Evolutionary conservation across 1,284 basidiomycete species (phyloP).

Genomic region (Megacollybia platyphylla): DNA sequence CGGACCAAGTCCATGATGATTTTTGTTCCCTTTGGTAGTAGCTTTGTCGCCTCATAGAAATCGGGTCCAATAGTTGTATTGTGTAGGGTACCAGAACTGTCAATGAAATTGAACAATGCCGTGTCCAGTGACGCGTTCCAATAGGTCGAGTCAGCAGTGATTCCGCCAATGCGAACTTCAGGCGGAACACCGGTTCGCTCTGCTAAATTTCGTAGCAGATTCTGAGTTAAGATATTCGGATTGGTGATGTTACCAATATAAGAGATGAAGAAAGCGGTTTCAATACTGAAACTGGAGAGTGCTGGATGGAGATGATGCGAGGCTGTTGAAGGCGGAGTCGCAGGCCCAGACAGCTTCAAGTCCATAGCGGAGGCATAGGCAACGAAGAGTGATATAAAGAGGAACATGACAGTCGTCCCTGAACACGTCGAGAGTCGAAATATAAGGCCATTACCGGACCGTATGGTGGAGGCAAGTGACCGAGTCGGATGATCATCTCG

Average conservation of each 20-base stretch:
- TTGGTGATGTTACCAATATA: constrained; percentile 28
- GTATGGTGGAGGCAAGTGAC: background rate
- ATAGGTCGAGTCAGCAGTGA: constrained; percentile 37
- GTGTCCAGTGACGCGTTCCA: constrained; percentile 26
- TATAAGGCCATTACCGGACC: too few species aligned
- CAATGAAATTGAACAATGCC: constrained; percentile 30
- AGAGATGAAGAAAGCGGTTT: constrained; percentile 35
- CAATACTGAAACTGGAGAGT: constrained; percentile 37
- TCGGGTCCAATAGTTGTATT: constrained; percentile 36
- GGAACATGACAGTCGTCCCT: too few species aligned
- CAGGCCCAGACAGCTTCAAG: constrained; percentile 24
- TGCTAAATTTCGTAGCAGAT: constrained; percentile 29
- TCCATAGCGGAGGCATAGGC: constrained; percentile 8
- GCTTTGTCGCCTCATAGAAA: constrained; percentile 29
- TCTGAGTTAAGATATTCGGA: constrained; percentile 27
- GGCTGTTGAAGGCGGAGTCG: constrained; percentile 25
- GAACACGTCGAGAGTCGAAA: too few species aligned
- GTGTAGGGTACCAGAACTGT: constrained; percentile 22
- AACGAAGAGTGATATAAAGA: background rate
- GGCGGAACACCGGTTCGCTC: constrained; percentile 27
- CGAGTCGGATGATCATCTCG: background rate
- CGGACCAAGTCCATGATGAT: constrained; percentile 29
- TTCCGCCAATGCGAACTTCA: constrained; percentile 35
- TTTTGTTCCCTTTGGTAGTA: constrained; percentile 30
- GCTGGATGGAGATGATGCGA: constrained; percentile 27